Conservation (phyloP, 768 basidiomycete species). For the Kwoniella europaea region DNA sequence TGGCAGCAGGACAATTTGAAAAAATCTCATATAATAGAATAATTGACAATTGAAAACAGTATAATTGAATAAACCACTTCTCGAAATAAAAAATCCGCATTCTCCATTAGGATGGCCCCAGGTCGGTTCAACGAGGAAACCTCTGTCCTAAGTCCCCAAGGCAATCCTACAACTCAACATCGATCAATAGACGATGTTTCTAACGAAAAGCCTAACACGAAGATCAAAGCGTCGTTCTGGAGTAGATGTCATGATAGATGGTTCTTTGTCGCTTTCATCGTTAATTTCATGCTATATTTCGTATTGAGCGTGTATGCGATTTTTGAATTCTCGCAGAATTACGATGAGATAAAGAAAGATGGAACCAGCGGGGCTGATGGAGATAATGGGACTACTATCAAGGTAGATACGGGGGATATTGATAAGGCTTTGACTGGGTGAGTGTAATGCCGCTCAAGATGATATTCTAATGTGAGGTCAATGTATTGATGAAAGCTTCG, state of each 20-base stretch:
- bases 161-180: too few relatives aligned
- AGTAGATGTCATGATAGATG: slow-evolving; percentile 16
- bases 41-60: too few relatives aligned
- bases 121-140: too few relatives aligned
- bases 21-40: too few relatives aligned
- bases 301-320: slow-evolving; percentile 11
- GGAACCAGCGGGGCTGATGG: background rate
- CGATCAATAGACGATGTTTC: too few relatives aligned
- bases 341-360: background rate
- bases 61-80: too few relatives aligned
- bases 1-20: too few relatives aligned
- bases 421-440: slow-evolving; percentile 9
- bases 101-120: too few relatives aligned
- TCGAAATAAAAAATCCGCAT: too few relatives aligned
- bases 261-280: slow-evolving; percentile 1
- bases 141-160: too few relatives aligned
- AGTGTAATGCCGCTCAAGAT: slow-evolving; percentile 1
- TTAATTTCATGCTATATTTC: background rate
- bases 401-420: background rate
- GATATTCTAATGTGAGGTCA: background rate
- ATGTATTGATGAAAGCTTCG: background rate
- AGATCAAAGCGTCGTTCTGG: background rate
- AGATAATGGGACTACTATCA: background rate
- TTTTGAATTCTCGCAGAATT: slow-evolving; percentile 5
- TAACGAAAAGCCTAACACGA: too few relatives aligned